These are phyloP conservation scores for Pseudisothecium myosuroides DNA, from an alignment of 225 moss, liverwort and hornwort species.

Conservation along the genomic window DNA sequence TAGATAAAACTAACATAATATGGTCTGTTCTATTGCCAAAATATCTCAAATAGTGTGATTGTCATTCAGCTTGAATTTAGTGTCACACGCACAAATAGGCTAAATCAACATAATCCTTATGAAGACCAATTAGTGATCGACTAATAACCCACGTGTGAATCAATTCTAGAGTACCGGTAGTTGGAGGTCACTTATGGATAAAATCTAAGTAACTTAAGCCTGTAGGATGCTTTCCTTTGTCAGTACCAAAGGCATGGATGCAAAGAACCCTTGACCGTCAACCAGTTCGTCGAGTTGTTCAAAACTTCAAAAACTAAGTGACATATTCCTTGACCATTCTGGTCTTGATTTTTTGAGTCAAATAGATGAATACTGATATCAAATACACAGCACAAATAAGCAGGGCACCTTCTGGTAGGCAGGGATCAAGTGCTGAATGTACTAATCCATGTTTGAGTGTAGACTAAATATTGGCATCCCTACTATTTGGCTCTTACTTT, in stretches of 20 bases:
- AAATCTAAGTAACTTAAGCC: not conserved
- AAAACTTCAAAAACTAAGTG: not conserved
- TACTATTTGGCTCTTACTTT: too few species aligned
- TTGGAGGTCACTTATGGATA: not conserved
- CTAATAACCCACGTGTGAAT: too few species aligned
- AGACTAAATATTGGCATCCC: too few species aligned
- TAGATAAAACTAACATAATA: not conserved
- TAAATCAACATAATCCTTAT: not conserved
- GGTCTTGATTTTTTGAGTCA: not conserved
- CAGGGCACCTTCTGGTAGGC: too few species aligned
- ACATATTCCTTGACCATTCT: not conserved
- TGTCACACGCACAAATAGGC: too few species aligned
- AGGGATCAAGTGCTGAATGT: too few species aligned
- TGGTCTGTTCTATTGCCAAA: not conserved
- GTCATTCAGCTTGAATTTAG: not conserved
- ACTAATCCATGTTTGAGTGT: too few species aligned
- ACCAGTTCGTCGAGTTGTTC: not conserved
- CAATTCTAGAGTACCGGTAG: too few species aligned
- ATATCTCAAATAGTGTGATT: not conserved
- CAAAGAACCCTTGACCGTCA: not conserved
- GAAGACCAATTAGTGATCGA: accelerated
- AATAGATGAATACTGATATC: not conserved
- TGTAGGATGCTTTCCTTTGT: not conserved
- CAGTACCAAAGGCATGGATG: not conserved
- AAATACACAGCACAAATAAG: not conserved